A percentile compares a stretch with the other conserved stretches of the same genome.
Evolutionary conservation across 2,329 filamentous ascomycete genomes (phyloP).

Genomic region (Aspergillus proliferans): DNA sequence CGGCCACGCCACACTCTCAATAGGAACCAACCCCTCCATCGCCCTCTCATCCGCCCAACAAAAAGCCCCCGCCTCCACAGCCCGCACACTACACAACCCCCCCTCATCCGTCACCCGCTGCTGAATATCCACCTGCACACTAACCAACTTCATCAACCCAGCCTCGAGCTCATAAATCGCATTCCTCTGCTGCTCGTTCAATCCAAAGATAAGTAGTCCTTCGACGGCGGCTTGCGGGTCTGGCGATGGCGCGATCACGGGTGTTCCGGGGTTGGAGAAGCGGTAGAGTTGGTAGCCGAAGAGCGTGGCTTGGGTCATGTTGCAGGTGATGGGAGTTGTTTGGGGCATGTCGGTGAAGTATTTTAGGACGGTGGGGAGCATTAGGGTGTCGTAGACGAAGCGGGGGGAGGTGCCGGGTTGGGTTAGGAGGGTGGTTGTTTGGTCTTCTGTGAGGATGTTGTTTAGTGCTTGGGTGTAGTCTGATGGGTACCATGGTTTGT

Average conservation of each 20-base stretch:
- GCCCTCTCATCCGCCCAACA: slow-evolving; percentile 11
- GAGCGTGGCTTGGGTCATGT: slow-evolving; percentile 25
- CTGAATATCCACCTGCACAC: slow-evolving; percentile 17
- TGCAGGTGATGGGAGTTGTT: slow-evolving; percentile 9
- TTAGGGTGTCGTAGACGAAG: slow-evolving; percentile 24
- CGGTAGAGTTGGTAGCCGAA: slow-evolving; percentile 19
- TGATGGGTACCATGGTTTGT: slow-evolving; percentile 15
- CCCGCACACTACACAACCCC: slow-evolving; percentile 6
- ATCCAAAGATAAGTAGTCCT: slow-evolving; percentile 23
- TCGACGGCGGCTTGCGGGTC: slow-evolving; percentile 15
- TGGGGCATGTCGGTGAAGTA: slow-evolving; percentile 17
- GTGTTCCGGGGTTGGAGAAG: slow-evolving; percentile 11
- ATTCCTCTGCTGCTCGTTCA: slow-evolving; percentile 18
- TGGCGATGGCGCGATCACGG: slow-evolving; percentile 17
- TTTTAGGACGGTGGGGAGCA: slow-evolving; percentile 27
- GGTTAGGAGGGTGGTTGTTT: slow-evolving; percentile 13
- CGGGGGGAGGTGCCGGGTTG: slow-evolving; percentile 13
- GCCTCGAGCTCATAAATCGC: slow-evolving; percentile 19
- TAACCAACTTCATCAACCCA: slow-evolving; percentile 12
- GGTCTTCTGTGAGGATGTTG: slow-evolving; percentile 17
- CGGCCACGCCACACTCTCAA: slow-evolving; percentile 8
- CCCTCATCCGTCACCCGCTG: slow-evolving; percentile 8
- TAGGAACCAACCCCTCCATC: slow-evolving; percentile 6
- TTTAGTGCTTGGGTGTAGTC: slow-evolving; percentile 19
- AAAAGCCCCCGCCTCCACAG: slow-evolving; percentile 22